Evolutionary conservation across 2,329 filamentous ascomycete species (phyloP).

Genomic region (Exophiala oligosperma): DNA sequence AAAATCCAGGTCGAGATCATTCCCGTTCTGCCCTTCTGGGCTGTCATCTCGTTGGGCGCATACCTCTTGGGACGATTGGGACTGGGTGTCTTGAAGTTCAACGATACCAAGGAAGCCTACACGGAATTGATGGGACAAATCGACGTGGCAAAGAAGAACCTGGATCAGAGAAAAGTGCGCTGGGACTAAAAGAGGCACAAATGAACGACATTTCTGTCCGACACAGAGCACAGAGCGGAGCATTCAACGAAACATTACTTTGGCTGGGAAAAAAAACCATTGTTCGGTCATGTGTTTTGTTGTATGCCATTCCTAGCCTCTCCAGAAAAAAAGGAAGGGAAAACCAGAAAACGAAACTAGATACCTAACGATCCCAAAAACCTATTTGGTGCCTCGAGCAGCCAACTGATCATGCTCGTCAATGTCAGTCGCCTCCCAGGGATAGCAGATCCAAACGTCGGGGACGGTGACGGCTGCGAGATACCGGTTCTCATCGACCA

Average conservation of each 20-base stretch:
- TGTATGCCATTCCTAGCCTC: not conserved
- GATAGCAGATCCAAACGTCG: conserved; percentile 99
- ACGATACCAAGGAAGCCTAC: conserved; percentile 90
- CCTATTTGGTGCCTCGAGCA: conserved; percentile 34
- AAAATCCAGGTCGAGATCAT: conserved; percentile 62
- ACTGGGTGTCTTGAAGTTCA: conserved; percentile 91
- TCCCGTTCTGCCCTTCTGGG: conserved; percentile 90
- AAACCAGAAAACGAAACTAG: not conserved
- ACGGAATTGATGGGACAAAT: conserved; percentile 84
- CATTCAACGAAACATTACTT: not conserved
- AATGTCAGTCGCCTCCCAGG: conserved; percentile 94
- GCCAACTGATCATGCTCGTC: conserved; percentile 83
- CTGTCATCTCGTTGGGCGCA: conserved; percentile 84
- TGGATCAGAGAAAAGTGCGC: conserved; percentile 44
- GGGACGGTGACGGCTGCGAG: conserved; percentile 80
- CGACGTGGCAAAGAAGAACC: conserved; percentile 47
- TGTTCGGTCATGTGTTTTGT: not conserved
- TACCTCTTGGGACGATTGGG: conserved; percentile 91
- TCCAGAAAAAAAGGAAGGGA: too few relatives aligned
- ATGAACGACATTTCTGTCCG: not conserved
- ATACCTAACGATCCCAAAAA: not conserved
- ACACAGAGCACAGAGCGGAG: not conserved
- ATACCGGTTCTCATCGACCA: conserved; percentile 71
- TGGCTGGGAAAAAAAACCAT: not conserved
- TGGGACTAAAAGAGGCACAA: conserved; percentile 36